Evolutionary conservation across 371 early-diverging fungal species (phyloP).

Genomic region (Mortierella sp.): DNA sequence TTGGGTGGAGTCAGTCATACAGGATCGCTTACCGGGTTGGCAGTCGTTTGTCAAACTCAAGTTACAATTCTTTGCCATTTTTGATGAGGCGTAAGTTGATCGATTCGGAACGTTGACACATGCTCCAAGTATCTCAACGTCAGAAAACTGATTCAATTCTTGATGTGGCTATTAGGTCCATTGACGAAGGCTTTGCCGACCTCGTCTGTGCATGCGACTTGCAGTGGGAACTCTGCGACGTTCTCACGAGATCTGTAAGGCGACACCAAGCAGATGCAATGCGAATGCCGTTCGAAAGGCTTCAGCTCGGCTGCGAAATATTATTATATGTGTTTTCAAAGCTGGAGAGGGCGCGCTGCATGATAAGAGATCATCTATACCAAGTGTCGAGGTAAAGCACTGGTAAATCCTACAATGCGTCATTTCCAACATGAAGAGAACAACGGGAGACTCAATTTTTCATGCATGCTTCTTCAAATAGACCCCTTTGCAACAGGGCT

Average conservation of each 20-base stretch:
- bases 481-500: constrained; percentile 13
- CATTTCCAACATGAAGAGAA: background rate
- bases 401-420: background rate
- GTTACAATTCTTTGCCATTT: constrained; percentile 43
- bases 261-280: constrained; percentile 22
- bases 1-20: constrained; percentile 38
- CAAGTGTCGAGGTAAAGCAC: constrained; percentile 26
- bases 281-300: constrained; percentile 23
- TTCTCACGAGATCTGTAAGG: constrained; percentile 18
- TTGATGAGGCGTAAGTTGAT: constrained; percentile 36
- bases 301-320: constrained; percentile 42
- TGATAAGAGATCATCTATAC: constrained; percentile 27
- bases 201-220: constrained; percentile 23
- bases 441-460: background rate
- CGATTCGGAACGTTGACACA: background rate
- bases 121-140: too few species aligned
- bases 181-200: constrained; percentile 34
- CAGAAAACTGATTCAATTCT: background rate
- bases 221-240: constrained; percentile 39
- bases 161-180: constrained; percentile 14
- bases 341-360: constrained; percentile 11
- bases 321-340: constrained; percentile 39
- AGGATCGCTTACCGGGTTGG: constrained; percentile 20
- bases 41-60: constrained; percentile 49
- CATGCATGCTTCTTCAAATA: background rate